Base-by-base conservation (phyloP, 2,329 filamentous ascomycete genomes). In the Aspergillus niger region DNA sequence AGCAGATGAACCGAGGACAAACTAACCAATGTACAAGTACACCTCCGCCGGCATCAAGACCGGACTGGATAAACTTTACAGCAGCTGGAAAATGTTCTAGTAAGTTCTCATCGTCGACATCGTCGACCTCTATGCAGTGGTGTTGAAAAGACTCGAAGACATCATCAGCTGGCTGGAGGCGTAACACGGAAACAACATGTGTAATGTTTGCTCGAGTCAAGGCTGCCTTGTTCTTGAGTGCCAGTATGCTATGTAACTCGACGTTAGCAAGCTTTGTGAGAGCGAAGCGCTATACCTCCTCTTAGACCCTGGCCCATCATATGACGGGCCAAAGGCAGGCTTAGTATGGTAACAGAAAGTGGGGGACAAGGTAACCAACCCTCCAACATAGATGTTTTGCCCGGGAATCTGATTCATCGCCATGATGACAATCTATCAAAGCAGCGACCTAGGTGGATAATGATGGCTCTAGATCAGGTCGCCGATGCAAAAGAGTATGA, bases 21-120 rank as follows among this genome's bases (percentile, higher is more conserved):
- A 83, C 87, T 82, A 74, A 90, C 87, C 88, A 91, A 78, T 91
- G 88, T 66, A 91, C 85, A 63, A 91, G 80, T 41, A 91, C 87
- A 56, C 79, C 73, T 48, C 83, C 84, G 58, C 84, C 86, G 59
- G 79, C 77, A 69, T 85, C 80, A 55, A 98, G 80, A 1, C 87
- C 94, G 44, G 87, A 80, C 68, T 94, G 86, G 68, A 98, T 97
- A 77, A 97, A 99, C 51, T 83, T 83, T 69, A 95, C 91, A 59
- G 90, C 90, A 55, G 82, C 82, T 6, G 92, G 86, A 63, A 98
- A 89, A 75, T 96, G 88, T 63, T 90, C 85, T 17, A 98, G 80
- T 55, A 98, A 78, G 76, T 99, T 91, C 68, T 93, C 89, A 71
- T 97, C 92, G 20, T 94, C 91, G 55, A 93, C 86, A 79, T 99